Base-by-base conservation (phyloP, 1,139 yeast species). In the Yamadazyma buinensis region DNA sequence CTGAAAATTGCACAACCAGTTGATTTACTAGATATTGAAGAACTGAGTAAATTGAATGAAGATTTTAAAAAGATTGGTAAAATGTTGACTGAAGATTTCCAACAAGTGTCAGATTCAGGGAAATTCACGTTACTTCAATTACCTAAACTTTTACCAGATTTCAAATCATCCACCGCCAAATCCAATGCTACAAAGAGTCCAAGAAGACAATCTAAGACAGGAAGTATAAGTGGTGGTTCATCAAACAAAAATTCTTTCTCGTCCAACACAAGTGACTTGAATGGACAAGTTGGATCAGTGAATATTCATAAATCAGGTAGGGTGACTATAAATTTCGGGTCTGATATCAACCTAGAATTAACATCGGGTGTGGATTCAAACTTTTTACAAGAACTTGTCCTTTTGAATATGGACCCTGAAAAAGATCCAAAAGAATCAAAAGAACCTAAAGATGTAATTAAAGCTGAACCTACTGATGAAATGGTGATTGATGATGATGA, bases 281-380 rank as follows among this genome's bases (percentile, higher is more conserved):
- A 39, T 23, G 96, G 96, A 2, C 68, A 69, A 38, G 72, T 86
- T 15, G 97, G 96, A 4, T 69, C 72, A 20, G 52, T 88, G 26
- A 75, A 90, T 40, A 67, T 84, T 34, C 96, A 87, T 55, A 74
- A 79, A 49, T 84, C 95, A 1, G 97, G 97, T 6, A 84, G 75
- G 51, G 61, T 87, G 26, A 71, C 92, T 10, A 75, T 88, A 57
- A 75, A 77, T 41, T 64, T 88, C 36, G 96, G 95, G 8, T 75
- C 80, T 37, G 65, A 61, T 35, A 74, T 79, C 25, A 65, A 71
- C 12, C 71, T 88, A 71, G 84, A 81, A 41, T 78, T 87, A 9
- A 67, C 80, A 6, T 73, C 76, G 49, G 96, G 96, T n/a, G 78
- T 84, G 2, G 74, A 79, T 10, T 62, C 84, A 10, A 72, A 75